These are phyloP conservation scores for Prunus mira DNA, from an alignment of 306 rosid genomes.

Conservation along the genomic window DNA sequence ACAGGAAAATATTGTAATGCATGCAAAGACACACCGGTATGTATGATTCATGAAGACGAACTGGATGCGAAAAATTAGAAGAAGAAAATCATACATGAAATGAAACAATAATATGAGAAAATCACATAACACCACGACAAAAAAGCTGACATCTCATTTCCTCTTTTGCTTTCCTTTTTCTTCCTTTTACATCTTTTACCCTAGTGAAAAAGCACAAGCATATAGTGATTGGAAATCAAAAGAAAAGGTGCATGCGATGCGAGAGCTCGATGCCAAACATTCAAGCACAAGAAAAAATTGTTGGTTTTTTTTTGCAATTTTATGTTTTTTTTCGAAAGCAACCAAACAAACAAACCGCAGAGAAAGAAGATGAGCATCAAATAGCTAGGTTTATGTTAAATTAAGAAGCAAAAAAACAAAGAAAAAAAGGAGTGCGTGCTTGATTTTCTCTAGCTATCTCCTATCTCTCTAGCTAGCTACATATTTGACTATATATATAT, in stretches of 20 bases:
- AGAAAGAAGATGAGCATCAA: background rate
- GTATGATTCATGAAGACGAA: too few species aligned
- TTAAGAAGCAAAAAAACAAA: background rate
- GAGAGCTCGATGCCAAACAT: background rate
- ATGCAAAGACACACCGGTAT: too few species aligned
- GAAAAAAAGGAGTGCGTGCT: too few species aligned
- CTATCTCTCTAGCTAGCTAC: background rate
- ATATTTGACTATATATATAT: background rate
- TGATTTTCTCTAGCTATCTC: background rate
- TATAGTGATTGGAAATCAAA: background rate
- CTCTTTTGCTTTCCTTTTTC: slow-evolving; percentile 2
- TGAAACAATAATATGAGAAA: background rate
- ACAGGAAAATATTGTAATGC: too few species aligned
- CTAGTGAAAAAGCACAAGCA: slow-evolving; percentile 7
- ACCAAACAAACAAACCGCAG: background rate
- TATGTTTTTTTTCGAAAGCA: background rate
- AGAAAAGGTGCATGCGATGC: slow-evolving; percentile 3
- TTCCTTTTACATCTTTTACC: slow-evolving; percentile 8
- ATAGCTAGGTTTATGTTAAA: background rate
- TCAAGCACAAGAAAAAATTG: background rate
- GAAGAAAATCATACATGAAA: too few species aligned
- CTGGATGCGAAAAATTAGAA: too few species aligned
- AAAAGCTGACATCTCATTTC: background rate
- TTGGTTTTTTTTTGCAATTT: background rate
- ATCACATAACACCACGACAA: background rate